Conservation (phyloP, 306 rosid species). For the Vicia villosa region DNA sequence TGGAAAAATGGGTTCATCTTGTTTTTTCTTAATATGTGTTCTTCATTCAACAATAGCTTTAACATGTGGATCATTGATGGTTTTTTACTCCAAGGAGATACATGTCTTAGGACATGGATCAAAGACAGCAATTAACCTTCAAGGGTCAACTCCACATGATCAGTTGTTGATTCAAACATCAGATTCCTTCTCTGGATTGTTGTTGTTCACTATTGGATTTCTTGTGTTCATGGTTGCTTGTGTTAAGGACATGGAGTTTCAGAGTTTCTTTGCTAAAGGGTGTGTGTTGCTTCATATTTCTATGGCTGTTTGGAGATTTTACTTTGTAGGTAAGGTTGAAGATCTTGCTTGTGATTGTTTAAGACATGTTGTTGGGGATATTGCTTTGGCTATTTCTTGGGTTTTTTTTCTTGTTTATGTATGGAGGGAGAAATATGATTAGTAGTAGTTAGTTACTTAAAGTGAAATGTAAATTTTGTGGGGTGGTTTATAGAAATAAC, state of each 20-base stretch:
- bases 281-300: slow-evolving; percentile 79
- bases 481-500: not conserved
- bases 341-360: slow-evolving; percentile 76
- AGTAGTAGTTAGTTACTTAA: slow-evolving; percentile 11
- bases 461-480: not conserved
- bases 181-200: slow-evolving; percentile 83
- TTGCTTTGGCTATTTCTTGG: slow-evolving; percentile 83
- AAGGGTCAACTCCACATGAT: slow-evolving; percentile 88
- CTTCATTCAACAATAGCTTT: slow-evolving; percentile 80
- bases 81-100: slow-evolving; percentile 67
- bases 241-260: slow-evolving; percentile 82
- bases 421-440: slow-evolving; percentile 93
- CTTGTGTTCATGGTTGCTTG: slow-evolving; percentile 81
- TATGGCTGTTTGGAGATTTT: slow-evolving; percentile 87
- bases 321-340: slow-evolving; percentile 62
- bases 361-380: slow-evolving; percentile 71
- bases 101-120: slow-evolving; percentile 69
- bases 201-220: slow-evolving; percentile 70
- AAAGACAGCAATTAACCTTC: slow-evolving; percentile 74
- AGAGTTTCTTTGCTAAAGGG: slow-evolving; percentile 88
- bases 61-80: slow-evolving; percentile 73
- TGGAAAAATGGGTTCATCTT: slow-evolving; percentile 60
- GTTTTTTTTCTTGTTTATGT: slow-evolving; percentile 65
- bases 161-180: slow-evolving; percentile 74
- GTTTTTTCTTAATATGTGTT: slow-evolving; percentile 64